These are phyloP conservation scores for Gynochthodes officinalis DNA, from an alignment of 257 asterid species.

Conservation along the genomic window DNA sequence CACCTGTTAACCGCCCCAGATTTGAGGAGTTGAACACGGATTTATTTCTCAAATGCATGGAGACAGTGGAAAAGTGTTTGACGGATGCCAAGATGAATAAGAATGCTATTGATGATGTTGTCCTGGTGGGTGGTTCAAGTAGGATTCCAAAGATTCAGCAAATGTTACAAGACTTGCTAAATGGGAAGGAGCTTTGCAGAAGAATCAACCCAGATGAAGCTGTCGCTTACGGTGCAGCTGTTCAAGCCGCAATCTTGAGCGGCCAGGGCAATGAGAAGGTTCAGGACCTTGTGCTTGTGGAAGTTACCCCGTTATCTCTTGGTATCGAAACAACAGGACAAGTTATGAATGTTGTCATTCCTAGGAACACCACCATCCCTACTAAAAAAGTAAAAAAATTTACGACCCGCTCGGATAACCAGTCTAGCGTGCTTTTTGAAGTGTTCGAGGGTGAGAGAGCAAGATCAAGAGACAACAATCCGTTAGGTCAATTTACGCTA, in stretches of 20 bases:
- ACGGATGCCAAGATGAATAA: conserved; percentile 4
- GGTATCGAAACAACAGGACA: background rate
- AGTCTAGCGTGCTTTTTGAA: background rate
- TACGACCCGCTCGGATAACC: background rate
- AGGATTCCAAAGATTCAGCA: conserved; percentile 4
- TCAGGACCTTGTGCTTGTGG: conserved; percentile 6
- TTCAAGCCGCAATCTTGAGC: conserved; percentile 8
- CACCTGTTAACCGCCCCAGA: background rate
- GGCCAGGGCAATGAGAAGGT: background rate
- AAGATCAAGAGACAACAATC: background rate
- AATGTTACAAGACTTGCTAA: background rate
- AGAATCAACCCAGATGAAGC: conserved; percentile 5
- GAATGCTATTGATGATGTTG: background rate
- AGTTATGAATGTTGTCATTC: background rate
- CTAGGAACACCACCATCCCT: conserved; percentile 1
- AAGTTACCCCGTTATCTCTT: background rate
- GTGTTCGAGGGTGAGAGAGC: conserved; percentile 8
- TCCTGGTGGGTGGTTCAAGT: conserved; percentile 4
- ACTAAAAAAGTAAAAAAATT: background rate
- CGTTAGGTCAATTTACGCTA: background rate
- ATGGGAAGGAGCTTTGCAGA: conserved; percentile 4
- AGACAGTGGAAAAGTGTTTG: background rate
- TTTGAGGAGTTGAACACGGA: conserved; percentile 3
- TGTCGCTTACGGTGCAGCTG: conserved; percentile 4
- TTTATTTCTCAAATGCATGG: conserved; percentile 4